Conservation (phyloP, 73 alveolate genomes). For the Halteria grandinella region DNA sequence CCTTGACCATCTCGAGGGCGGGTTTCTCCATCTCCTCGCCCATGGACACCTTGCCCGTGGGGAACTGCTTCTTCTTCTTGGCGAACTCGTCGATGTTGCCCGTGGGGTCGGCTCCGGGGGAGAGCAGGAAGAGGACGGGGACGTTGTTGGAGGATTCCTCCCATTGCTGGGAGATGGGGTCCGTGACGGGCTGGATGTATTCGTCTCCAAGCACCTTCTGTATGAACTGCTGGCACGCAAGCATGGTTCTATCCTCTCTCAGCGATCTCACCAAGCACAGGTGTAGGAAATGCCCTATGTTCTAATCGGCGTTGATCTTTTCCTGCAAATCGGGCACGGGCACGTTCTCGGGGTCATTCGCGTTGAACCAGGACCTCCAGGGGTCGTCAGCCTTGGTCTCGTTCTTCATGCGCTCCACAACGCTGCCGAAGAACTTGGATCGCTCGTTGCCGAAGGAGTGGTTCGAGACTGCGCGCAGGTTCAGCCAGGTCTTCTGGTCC, state of each 20-base stretch:
- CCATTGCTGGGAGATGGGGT: conserved; percentile 95
- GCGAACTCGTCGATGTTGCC: conserved; percentile 98
- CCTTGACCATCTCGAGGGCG: conserved; percentile 94
- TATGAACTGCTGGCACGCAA: conserved; percentile 94
- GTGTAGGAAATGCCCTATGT: conserved; percentile 90
- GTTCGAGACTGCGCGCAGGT: conserved; percentile 95
- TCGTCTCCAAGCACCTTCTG: conserved; percentile 93
- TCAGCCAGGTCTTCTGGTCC: conserved; percentile 97
- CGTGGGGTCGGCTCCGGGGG: conserved; percentile 99
- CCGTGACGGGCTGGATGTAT: conserved; percentile 98
- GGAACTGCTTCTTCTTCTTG: conserved; percentile 98
- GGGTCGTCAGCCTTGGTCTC: conserved; percentile 71
- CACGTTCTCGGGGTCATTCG: conserved; percentile 88
- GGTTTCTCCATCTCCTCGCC: conserved; percentile 99
- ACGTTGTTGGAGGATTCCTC: conserved; percentile 86
- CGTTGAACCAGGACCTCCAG: conserved; percentile 87
- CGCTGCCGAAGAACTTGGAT: conserved; percentile 87
- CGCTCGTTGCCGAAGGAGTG: conserved; percentile 96
- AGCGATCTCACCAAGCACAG: conserved; percentile 93
- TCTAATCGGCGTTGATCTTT: conserved; percentile 89
- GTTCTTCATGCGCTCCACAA: conserved; percentile 84
- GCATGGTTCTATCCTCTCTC: conserved; percentile 98
- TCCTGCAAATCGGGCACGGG: conserved; percentile 97
- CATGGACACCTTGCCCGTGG: conserved; percentile 99
- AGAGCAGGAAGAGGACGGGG: conserved; percentile 97